Evolutionary conservation across 805 yeast genomes (phyloP), one percentile per base, ranked within the genome.

Genomic region (Alloascoidea hylecoeti): DNA sequence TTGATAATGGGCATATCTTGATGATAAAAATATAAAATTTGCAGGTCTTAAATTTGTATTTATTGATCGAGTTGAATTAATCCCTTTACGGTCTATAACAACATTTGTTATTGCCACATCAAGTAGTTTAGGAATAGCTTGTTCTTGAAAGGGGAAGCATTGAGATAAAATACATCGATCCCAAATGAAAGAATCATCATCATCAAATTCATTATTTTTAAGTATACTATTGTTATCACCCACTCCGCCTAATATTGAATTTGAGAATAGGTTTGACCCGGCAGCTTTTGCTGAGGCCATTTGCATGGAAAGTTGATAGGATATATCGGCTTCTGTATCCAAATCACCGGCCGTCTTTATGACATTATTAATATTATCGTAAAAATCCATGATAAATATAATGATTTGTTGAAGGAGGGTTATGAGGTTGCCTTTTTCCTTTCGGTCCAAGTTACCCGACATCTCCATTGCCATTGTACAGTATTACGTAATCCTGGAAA

Each of bases 21-120:
- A 53, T 12, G 58, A 54, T 38, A 63, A 47, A 39, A 61, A 63
- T 3, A 64, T 37, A 36, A 61, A 53, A 42, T 62, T 63, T 3
- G 69, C 68, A 1, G 69, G 63, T 9, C 53, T 49, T 23, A 23
- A n/a, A n/a, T 23, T 9, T n/a, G n/a, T n/a, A n/a, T n/a, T n/a
- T n/a, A n/a, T n/a, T n/a, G n/a, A n/a, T n/a, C n/a, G n/a, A 1
- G 68, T 65, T 41, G 51, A 49, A 44, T 60, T 63, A 12, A 45
- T 40, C 17, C 48, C 50, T 16, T 55, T 48, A 18, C 67, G 46
- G 33, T 55, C 53, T 2, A 67, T 66, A 39, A 43, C 46, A 44
- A 55, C 46, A 13, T 56, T 46, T 4, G 57, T 43, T 18, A 63
- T 51, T 3, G 58, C 58, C 18, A 52, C 36, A 37, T 63, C 63